A percentile compares a stretch with the other conserved stretches of the same genome.
phyloP scores from a whole-genome alignment of 2,329 filamentous ascomycete genomes.

The Fusarium sambucinum region DNA sequence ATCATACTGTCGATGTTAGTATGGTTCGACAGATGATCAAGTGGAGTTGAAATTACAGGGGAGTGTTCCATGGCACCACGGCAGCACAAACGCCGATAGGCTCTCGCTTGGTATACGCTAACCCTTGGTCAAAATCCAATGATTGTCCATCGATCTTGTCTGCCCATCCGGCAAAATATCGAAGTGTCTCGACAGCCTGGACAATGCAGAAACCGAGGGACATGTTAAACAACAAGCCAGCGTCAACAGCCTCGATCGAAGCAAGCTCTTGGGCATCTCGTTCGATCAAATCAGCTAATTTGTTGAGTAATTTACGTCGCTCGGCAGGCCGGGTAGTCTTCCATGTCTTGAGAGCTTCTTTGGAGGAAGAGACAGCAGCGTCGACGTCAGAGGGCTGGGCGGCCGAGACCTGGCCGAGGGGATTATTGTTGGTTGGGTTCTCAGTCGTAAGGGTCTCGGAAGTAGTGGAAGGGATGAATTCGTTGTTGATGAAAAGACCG shows the following conservation, averaged over 20 bases:
- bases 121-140: constrained; percentile 77
- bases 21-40: rapidly evolving
- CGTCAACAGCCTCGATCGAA: constrained; percentile 83
- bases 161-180: constrained; percentile 79
- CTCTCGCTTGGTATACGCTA: constrained; percentile 80
- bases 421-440: constrained; percentile 8
- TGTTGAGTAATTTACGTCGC: constrained; percentile 73
- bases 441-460: constrained; percentile 1
- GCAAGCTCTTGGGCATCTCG: constrained; percentile 77
- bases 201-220: constrained; percentile 56
- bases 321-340: constrained; percentile 63
- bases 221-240: constrained; percentile 77
- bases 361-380: constrained; percentile 81
- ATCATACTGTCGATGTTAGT: constrained; percentile 27
- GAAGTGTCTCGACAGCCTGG: constrained; percentile 56
- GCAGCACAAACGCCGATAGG: constrained; percentile 76
- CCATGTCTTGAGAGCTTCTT: constrained; percentile 71
- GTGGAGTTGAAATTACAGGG: constrained; percentile 52
- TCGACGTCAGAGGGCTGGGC: constrained; percentile 65
- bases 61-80: constrained; percentile 83
- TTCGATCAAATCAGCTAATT: constrained; percentile 81
- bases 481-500: constrained; percentile 32
- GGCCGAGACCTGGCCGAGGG: constrained; percentile 11
- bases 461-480: constrained; percentile 7
- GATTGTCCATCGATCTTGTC: constrained; percentile 87